phyloP scores from a whole-genome alignment of 352 stramenopile species.

The Phytophthora citricola region DNA sequence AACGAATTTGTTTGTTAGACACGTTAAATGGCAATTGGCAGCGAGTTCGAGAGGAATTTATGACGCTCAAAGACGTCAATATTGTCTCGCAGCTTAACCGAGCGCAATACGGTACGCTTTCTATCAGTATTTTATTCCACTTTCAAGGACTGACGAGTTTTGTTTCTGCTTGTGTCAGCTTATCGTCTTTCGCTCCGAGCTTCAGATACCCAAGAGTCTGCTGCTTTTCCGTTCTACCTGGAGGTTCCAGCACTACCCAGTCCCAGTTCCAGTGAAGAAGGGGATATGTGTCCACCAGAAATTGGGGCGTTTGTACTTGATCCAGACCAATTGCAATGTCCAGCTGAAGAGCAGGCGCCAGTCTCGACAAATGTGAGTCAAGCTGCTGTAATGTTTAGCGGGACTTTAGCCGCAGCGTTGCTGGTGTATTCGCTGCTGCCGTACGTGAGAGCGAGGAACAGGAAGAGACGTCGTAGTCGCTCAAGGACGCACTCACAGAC shows the following conservation, averaged over 20 bases:
- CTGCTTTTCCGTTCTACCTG: conserved; percentile 31
- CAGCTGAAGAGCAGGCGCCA: not conserved
- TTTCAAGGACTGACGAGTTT: not conserved
- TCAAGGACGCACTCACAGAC: conserved; percentile 18
- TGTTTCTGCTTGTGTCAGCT: conserved; percentile 1
- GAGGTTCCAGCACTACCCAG: conserved; percentile 9
- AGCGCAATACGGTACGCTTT: conserved; percentile 22
- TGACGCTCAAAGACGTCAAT: conserved; percentile 23
- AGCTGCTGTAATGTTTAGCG: conserved; percentile 33
- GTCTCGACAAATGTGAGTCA: conserved; percentile 21
- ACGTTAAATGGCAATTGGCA: conserved; percentile 20
- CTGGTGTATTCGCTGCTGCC: conserved; percentile 38
- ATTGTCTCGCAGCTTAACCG: conserved; percentile 31
- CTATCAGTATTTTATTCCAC: no score
- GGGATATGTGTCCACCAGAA: conserved; percentile 29
- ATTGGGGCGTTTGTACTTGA: conserved; percentile 27
- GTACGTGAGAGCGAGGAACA: conserved; percentile 24
- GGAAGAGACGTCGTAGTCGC: conserved; percentile 20
- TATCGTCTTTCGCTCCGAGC: conserved; percentile 31
- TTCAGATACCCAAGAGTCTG: conserved; percentile 8
- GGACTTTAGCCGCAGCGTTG: conserved; percentile 36
- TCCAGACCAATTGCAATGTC: conserved; percentile 24
- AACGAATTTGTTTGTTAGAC: conserved; percentile 11
- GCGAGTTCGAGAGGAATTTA: conserved; percentile 16
- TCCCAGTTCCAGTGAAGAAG: conserved; percentile 14